These are phyloP conservation scores for Gossypium longicalyx DNA, from an alignment of 345 rosid genomes.

Conservation along the genomic window DNA sequence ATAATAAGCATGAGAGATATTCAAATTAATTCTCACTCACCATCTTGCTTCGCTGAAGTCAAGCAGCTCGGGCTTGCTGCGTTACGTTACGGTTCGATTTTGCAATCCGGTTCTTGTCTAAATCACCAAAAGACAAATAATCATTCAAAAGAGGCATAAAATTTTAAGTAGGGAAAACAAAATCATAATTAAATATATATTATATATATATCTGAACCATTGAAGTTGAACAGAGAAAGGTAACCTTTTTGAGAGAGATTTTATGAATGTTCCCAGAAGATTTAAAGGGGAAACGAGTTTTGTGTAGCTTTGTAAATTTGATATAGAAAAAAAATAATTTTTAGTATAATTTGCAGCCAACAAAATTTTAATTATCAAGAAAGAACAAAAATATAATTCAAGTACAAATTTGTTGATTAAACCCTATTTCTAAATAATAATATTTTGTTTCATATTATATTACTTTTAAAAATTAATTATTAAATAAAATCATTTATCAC, in stretches of 20 bases:
- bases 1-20: background rate
- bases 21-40: slow-evolving; percentile 27
- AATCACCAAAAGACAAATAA: slow-evolving; percentile 6
- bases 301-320: slow-evolving; percentile 47
- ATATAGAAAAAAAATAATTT: no score
- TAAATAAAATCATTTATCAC: no score
- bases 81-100: slow-evolving; percentile 53
- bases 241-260: slow-evolving; percentile 60
- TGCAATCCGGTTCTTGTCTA: slow-evolving; percentile 58
- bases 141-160: background rate
- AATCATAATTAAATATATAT: background rate
- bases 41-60: slow-evolving; percentile 79
- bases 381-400: no score
- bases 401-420: no score
- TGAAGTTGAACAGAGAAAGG: background rate
- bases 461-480: no score
- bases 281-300: slow-evolving; percentile 69
- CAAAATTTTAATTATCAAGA: no score
- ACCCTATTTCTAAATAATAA: no score
- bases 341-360: no score
- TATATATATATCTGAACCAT: background rate
- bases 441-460: no score
- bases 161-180: background rate
- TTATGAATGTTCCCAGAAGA: slow-evolving; percentile 76
- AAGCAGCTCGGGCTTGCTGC: slow-evolving; percentile 64